Base-by-base conservation (phyloP, 371 early-diverging fungal species). In the Mucor lusitanicus region DNA sequence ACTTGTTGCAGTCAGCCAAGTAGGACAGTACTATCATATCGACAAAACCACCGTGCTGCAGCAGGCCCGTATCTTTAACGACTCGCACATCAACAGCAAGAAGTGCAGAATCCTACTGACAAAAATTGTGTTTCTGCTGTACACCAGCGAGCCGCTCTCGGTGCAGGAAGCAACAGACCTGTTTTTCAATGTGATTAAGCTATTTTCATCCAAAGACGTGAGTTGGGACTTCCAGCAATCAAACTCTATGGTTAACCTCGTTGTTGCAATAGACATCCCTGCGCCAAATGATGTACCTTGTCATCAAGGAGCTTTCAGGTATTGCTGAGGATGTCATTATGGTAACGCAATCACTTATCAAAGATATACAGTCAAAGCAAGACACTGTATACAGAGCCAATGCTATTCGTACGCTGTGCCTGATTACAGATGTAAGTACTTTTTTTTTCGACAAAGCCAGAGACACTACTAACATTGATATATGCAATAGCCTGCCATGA, bases 191-290 rank as follows among this genome's bases (percentile, higher is more conserved):
- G 94, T 96, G 70, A 97, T 96, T 11, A 96, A 97, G 85, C 90
- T 98, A 59, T 99, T 99, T 83, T 97, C 97, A 85, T 90, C 89
- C 66, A 94, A 92, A 79, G 98, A 98, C 83, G 96, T 95, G 87
- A 75, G 91, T 53, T n/a, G n/a, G n/a, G n/a, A n/a, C n/a, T n/a
- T n/a, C n/a, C n/a, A n/a, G n/a, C n/a, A n/a, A n/a, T n/a, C n/a
- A n/a, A n/a, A n/a, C n/a, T n/a, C n/a, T n/a, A 37, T 35, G 7
- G n/a, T 33, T 28, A 3, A n/a, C 1, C 25, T n/a, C 5, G 9
- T 1, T 46, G 12, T 27, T 65, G 9, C 6, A 25, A 23, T 84
- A 98, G 93, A 88, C 90, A 42, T 84, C 92, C 11, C 75, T 99
- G 69, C 92, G 99, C 61, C 97, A 97, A 85, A 93, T 96, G 90